Base-by-base conservation (phyloP, 176 grass and related monocot species). In the Rhynchospora breviuscula region DNA sequence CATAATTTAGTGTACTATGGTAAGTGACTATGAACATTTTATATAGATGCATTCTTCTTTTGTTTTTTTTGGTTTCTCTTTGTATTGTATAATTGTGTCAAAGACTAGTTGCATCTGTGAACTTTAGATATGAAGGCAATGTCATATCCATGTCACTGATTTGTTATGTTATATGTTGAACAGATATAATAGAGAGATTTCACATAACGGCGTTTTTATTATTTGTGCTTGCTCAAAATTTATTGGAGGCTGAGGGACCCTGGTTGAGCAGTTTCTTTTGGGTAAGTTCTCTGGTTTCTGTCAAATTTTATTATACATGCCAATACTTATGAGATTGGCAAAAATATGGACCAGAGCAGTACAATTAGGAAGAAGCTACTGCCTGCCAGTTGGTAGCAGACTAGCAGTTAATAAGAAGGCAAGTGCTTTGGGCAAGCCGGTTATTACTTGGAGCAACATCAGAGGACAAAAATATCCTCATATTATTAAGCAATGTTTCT, bases 221-320 rank as follows among this genome's bases (percentile, higher is more conserved):
- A 52, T 99, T 98, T 89, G 96, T 98, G 73, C 86, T 98, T 78
- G 91, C 96, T 88, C 93, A 98, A 88, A 98, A 98, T 95, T 91
- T 98, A 44, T 86, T 98, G 86, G 96, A 98, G 94, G 96, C 96
- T 64, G 96, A 98, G 82, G 96, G 89, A 56, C 89, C 89, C 66
- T 98, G 93, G 93, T 93, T 95, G 83, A 79, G 90, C 44, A 93
- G 88, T 86, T 98, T 98, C 88, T 44, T 95, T 84, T 48, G 64
- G 61, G 96, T 98, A 95, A 92, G 94, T 84, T 87, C 14, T 77
- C 18, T 13, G 52, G 63, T 54, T 17, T 17, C 51, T 49, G n/a
- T 25, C 70, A 45, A 46, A 47, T 75, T 3, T 75, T 33, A 59
- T 74, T 25, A 10, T n/a, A 21, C 33, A 51, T 52, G 18, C 47